These are phyloP conservation scores for Candida glucosophila DNA, from an alignment of 1,139 yeast species.

Conservation along the genomic window DNA sequence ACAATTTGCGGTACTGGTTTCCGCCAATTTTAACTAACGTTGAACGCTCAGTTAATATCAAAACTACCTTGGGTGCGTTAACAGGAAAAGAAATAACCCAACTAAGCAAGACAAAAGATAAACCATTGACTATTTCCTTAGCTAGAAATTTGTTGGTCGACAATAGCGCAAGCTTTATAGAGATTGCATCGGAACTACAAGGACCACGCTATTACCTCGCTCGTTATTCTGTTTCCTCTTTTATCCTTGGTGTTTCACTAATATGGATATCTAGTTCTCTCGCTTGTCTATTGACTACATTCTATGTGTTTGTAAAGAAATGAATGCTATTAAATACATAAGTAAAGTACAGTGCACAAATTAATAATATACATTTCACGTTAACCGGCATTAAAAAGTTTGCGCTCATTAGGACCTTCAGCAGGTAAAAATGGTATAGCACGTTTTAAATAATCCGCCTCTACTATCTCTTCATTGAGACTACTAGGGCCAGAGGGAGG, in stretches of 20 bases:
- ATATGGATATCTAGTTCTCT: conserved; percentile 40
- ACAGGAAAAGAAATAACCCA: not conserved
- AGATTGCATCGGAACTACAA: conserved; percentile 30
- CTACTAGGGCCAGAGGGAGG: conserved; percentile 7
- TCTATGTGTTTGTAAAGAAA: conserved; percentile 8
- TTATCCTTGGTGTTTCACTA: conserved; percentile 39
- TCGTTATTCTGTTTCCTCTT: conserved; percentile 36
- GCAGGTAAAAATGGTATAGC: conserved; percentile 35
- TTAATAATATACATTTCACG: conserved; percentile 1
- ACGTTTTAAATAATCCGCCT: conserved; percentile 27
- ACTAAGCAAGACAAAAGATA: too few species aligned
- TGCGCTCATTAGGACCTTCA: conserved; percentile 30
- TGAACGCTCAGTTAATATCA: conserved; percentile 8
- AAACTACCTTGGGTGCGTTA: not conserved
- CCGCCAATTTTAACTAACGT: conserved; percentile 25
- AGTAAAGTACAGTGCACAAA: conserved; percentile 1
- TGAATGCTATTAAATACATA: not conserved
- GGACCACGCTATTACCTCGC: conserved; percentile 54
- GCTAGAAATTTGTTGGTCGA: conserved; percentile 6
- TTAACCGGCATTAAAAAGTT: conserved; percentile 29
- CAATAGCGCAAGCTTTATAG: conserved; percentile 8
- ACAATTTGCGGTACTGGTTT: conserved; percentile 26
- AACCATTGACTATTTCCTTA: conserved; percentile 1
- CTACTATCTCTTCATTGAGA: conserved; percentile 12
- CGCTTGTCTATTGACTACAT: conserved; percentile 19